Evolutionary conservation across 108 stramenopile species (phyloP).

Genomic region (Pseudonitzschia pungens): DNA sequence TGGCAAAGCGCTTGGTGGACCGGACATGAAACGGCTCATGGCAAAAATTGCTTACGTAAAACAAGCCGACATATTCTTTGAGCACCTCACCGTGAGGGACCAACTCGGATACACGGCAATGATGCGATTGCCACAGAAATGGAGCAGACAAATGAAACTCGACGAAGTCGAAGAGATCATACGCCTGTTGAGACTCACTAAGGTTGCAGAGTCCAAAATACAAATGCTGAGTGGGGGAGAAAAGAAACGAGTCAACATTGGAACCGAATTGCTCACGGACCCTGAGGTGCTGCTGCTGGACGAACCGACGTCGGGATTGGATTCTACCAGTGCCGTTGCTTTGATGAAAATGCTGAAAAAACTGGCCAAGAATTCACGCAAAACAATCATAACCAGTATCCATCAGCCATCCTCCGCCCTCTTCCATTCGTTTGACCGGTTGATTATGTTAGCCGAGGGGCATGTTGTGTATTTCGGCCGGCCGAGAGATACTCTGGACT

Average conservation of each 20-base stretch:
- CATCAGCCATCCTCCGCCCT: constrained; percentile 76
- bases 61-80: constrained; percentile 73
- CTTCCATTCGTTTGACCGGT: constrained; percentile 65
- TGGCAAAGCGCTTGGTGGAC: constrained; percentile 29
- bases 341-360: constrained; percentile 49
- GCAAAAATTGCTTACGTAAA: constrained; percentile 70
- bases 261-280: constrained; percentile 68
- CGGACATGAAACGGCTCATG: constrained; percentile 45
- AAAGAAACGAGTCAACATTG: constrained; percentile 80
- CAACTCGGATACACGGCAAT: constrained; percentile 73
- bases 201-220: constrained; percentile 63
- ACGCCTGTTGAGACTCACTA: constrained; percentile 45
- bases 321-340: constrained; percentile 65
- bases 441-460: constrained; percentile 74
- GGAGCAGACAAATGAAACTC: constrained; percentile 36
- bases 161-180: constrained; percentile 56
- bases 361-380: constrained; percentile 43
- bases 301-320: constrained; percentile 82
- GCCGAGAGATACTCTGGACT: constrained; percentile 44
- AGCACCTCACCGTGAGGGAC: constrained; percentile 71
- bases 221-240: constrained; percentile 71
- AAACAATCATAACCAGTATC: constrained; percentile 70
- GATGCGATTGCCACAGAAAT: constrained; percentile 52
- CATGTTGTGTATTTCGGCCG: constrained; percentile 78
- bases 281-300: constrained; percentile 71